Percentiles rank a stretch among this genome's conserved stretches.
These are phyloP conservation scores for Dryadomyces quercivorus DNA, from an alignment of 2,329 filamentous ascomycete species.

Conservation along the genomic window DNA sequence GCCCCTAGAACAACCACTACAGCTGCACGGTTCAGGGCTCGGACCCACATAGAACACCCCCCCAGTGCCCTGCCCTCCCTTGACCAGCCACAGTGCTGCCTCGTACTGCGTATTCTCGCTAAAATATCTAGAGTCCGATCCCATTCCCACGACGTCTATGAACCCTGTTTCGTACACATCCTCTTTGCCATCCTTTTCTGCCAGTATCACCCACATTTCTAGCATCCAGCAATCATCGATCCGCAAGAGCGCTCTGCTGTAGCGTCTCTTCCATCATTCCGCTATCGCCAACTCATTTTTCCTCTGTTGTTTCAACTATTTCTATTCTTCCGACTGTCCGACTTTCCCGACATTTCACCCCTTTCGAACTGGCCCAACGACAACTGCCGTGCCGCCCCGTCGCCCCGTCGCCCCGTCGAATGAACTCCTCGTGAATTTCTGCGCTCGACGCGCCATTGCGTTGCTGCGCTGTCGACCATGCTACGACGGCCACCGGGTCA, in stretches of 20 bases:
- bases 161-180: not conserved
- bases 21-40: not conserved
- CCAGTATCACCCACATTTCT: not conserved
- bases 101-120: not conserved
- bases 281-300: not conserved
- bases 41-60: not conserved
- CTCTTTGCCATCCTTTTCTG: not conserved
- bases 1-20: not conserved
- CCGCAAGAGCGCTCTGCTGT: not conserved
- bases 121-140: not conserved
- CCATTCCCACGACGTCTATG: not conserved
- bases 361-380: not conserved
- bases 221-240: not conserved
- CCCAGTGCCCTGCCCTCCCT: not conserved
- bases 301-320: not conserved
- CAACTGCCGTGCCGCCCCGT: not conserved
- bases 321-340: not conserved
- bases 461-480: conserved; percentile 30
- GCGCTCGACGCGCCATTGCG: conserved; percentile 2
- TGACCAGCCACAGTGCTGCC: not conserved
- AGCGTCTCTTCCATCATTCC: not conserved
- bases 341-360: not conserved
- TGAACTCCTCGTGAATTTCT: not conserved
- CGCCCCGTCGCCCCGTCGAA: not conserved
- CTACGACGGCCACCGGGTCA: conserved; percentile 52